Base-by-base conservation (phyloP, 2,329 filamentous ascomycete species). In the Penicillium sp. region DNA sequence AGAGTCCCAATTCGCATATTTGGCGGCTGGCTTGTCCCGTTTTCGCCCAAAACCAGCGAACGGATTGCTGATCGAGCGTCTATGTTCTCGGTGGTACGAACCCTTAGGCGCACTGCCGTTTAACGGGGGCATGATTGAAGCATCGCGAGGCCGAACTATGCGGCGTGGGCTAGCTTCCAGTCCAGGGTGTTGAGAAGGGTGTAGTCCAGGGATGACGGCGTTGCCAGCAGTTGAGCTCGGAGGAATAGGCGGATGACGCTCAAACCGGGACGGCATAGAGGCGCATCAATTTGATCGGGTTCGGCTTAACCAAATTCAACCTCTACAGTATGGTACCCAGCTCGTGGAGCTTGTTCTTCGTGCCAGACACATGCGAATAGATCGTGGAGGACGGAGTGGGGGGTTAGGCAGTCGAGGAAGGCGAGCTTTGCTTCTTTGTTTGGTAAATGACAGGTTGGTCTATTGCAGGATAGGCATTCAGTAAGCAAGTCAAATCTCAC, bases 61-160 rank as follows among this genome's bases (percentile, higher is more conserved):
- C 11, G 90, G 89, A 67, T 93, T 87, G 79, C 90, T 94, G 77
- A 89, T 84, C 53, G 90, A 92, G 53, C 89, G 85, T 29, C 77
- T 75, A 72, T 87, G 85, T 16, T 68, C 67, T 42, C 69, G 69
- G 22, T 62, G 66, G 45, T 56, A 54, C n/a, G 63, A 57, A 29
- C 52, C 56, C 13, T 61, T 58, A 11, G 61, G 57, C 40, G 45
- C 18, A 20, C 53, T 57, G 16, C 56, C 59, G 42, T 59, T 67
- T 61, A 66, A 60, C 39, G 63, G 55, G 5, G 62, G 55, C 55
- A 66, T 59, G 18, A 42, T 47, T n/a, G 61, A 59, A 47, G 61
- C 65, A 71, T 71, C 54, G 44, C 68, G 69, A 48, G 63, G 53
- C 24, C 65, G 53, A 8, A 63, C 55, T 11, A 61, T 55, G 11